Percentiles rank a stretch among this genome's conserved stretches.
Evolutionary conservation across 176 grass and related monocot genomes (phyloP).

Genomic region (Zea luxurians): DNA sequence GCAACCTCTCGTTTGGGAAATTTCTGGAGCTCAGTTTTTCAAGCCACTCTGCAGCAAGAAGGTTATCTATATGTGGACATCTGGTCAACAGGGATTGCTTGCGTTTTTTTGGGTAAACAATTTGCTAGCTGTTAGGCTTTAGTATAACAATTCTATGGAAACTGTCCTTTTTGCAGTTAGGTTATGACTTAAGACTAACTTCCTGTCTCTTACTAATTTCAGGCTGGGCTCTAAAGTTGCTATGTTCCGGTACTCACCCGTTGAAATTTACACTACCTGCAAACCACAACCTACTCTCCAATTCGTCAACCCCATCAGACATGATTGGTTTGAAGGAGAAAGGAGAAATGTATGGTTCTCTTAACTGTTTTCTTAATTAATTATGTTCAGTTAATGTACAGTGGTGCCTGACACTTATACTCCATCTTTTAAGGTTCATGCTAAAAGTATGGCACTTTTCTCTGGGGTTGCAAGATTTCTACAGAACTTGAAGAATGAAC

Average conservation of each 20-base stretch:
- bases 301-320: conserved; percentile 68
- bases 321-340: conserved; percentile 69
- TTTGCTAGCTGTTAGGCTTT: not conserved
- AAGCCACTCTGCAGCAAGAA: conserved; percentile 80
- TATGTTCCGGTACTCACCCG: conserved; percentile 84
- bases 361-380: conserved; percentile 12
- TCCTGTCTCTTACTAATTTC: conserved; percentile 34
- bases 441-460: conserved; percentile 60
- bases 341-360: conserved; percentile 59
- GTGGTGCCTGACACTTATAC: conserved; percentile 31
- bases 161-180: conserved; percentile 15
- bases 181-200: conserved; percentile 8
- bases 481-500: conserved; percentile 62
- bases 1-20: conserved; percentile 95
- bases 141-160: conserved; percentile 20
- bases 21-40: conserved; percentile 98
- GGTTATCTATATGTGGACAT: conserved; percentile 92
- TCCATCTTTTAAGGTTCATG: conserved; percentile 63
- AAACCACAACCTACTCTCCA: conserved; percentile 81
- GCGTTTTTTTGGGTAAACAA: conserved; percentile 87
- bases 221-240: conserved; percentile 95
- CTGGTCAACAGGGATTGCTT: conserved; percentile 91
- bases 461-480: conserved; percentile 61
- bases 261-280: conserved; percentile 86
- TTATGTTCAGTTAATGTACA: conserved; percentile 14